Evolutionary conservation across 306 rosid genomes (phyloP), one percentile per base, ranked within the genome.

Genomic region (Lathyrus aphaca): DNA sequence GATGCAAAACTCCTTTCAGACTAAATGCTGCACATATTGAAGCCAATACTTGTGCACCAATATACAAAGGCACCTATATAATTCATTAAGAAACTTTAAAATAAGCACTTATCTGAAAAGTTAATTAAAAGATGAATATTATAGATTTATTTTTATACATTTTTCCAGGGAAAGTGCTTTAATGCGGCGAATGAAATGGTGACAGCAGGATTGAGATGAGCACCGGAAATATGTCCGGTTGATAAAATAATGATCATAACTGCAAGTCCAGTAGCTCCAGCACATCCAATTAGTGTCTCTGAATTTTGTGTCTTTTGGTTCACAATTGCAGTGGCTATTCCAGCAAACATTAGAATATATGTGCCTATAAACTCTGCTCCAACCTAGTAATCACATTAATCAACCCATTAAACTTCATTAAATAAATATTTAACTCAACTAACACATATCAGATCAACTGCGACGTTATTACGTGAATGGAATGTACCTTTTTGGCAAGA

Each of bases 341-440:
- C 91, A 2, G 90, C 84, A 80, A 93, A 90, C 72, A 93, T 83
- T 15, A 93, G 84, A 37, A 88, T 83, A 56, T 83, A 39, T 11
- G 96, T 93, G 44, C 97, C 96, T 50, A 93, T 73, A 70, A 93
- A 93, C 86, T 93, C 98, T 21, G 97, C 97, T 85, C 98, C 98
- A 9, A 90, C 85, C 98, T 90, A 83, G 3, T 21, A 49, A 49
- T 7, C 58, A 57, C 30, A 11, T 11, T 4, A 57, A 12, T 13
- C 2, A 57, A 29, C 4, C 27, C 23, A 58, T 56, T 5, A n/a
- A 44, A 13, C 30, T 14, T 15, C 27, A 48, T 15, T 48, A 16
- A 1, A 8, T 6, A 3, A 48, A 32, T 32, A 6, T 30, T 30
- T 30, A 30, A 30, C 7, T 30, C 35, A 30, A 30, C 35, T 30